Evolutionary conservation across 805 yeast species (phyloP).

Genomic region (Hanseniaspora hatyaiensis): DNA sequence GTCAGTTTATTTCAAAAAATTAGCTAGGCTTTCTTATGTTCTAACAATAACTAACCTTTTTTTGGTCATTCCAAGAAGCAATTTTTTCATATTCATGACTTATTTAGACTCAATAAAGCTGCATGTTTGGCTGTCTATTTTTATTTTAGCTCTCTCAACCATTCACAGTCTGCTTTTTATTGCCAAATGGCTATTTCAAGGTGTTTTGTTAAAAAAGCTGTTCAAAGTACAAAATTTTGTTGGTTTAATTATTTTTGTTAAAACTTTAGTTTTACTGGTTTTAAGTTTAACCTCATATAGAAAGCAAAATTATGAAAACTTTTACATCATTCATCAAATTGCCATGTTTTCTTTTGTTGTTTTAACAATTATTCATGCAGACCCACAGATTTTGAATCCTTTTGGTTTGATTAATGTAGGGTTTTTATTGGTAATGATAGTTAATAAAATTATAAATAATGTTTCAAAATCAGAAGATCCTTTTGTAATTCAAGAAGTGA

Average conservation of each 20-base stretch:
- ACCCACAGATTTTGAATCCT: slow-evolving; percentile 48
- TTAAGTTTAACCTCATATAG: slow-evolving; percentile 39
- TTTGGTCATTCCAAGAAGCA: slow-evolving; percentile 46
- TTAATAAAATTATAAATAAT: slow-evolving; percentile 8
- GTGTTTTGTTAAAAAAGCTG: slow-evolving; percentile 30
- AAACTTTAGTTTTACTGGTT: slow-evolving; percentile 32
- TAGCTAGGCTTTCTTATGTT: slow-evolving; percentile 51
- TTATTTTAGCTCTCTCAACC: slow-evolving; percentile 36
- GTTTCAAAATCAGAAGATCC: slow-evolving; percentile 8
- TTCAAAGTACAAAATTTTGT: slow-evolving; percentile 33
- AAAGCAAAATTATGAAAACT: slow-evolving; percentile 37
- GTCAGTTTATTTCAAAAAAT: slow-evolving; percentile 36
- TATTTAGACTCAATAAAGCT: slow-evolving; percentile 46
- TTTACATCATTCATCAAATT: slow-evolving; percentile 47
- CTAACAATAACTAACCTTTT: slow-evolving; percentile 48
- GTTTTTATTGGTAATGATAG: slow-evolving; percentile 19
- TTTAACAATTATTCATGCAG: slow-evolving; percentile 48
- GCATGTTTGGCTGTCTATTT: slow-evolving; percentile 63
- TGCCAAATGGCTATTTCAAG: slow-evolving; percentile 36
- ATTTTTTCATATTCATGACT: slow-evolving; percentile 32
- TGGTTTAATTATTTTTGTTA: slow-evolving; percentile 39
- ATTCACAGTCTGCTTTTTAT: slow-evolving; percentile 46
- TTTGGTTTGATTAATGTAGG: slow-evolving; percentile 23
- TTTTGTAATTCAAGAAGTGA: slow-evolving; percentile 7
- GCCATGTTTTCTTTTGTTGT: slow-evolving; percentile 37